These are phyloP conservation scores for Solanum chmielewskii DNA, from an alignment of 257 asterid species.

Conservation along the genomic window DNA sequence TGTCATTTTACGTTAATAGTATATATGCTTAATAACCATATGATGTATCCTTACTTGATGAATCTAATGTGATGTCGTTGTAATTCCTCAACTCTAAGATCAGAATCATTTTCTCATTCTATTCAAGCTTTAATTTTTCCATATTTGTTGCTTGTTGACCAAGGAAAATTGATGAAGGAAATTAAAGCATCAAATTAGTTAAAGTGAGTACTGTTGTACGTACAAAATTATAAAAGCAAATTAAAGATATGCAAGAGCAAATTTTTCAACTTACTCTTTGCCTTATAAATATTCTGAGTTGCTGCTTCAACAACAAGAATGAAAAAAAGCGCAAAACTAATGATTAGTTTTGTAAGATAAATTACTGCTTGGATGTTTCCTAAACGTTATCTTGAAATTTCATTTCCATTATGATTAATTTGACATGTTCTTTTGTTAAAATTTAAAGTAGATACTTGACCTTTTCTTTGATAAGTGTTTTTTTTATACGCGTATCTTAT, in stretches of 20 bases:
- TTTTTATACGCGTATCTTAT: too few relatives aligned
- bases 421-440: too few relatives aligned
- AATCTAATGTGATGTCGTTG: too few relatives aligned
- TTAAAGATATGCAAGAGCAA: neutral
- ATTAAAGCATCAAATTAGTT: neutral
- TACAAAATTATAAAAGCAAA: neutral
- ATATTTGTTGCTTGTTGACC: neutral
- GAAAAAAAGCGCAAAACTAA: neutral
- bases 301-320: neutral
- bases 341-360: neutral
- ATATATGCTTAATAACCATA: too few relatives aligned
- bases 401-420: neutral
- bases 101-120: too few relatives aligned
- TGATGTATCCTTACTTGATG: too few relatives aligned
- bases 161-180: neutral
- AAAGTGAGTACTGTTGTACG: neutral
- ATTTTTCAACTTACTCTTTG: neutral
- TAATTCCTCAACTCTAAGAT: neutral
- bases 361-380: neutral
- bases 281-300: neutral
- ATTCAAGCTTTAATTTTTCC: neutral
- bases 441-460: too few relatives aligned
- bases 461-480: too few relatives aligned
- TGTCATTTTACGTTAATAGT: too few relatives aligned
- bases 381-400: neutral